Evolutionary conservation across 208 protist species (phyloP), one percentile per base, ranked within the genome.

Genomic region (Strigomonas galati): DNA sequence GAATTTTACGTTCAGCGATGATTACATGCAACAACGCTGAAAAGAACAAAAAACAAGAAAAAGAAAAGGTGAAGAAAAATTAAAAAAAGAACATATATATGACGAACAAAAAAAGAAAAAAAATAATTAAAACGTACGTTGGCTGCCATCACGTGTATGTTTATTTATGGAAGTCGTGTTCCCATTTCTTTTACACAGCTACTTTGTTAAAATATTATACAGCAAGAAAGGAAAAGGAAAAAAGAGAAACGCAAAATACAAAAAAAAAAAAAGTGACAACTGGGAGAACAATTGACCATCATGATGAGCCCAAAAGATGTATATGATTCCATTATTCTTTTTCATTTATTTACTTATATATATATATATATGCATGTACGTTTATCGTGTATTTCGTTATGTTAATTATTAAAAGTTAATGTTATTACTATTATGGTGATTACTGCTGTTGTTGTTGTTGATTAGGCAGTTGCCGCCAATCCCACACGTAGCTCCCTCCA

Each of bases 41-140:
- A 14, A 44, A 44, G 14, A 44, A 14, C 14, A 6, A 44, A 44
- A 44, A 14, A 44, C 37, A 6, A 44, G 14, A 44, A 17, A 44
- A 44, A 44, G 14, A 44, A 6, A 44, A 44, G 14, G 37, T 14
- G 37, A 44, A 17, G 37, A 44, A 44, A 14, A 44, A 17, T 44
- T 44, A 44, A 44, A 44, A 44, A 6, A 44, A 44, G 14, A 44
- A 17, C 37, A 6, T 44, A 14, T 17, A 51, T 5, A n/a, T 2
- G 44, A n/a, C n/a, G n/a, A 51, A 51, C 10, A 51, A 51, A 51
- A 51, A 51, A 51, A 24, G 44, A 51, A n/a, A 51, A 51, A 14
- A 5, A 21, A 21, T 3, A 51, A n/a, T 51, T 51, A 51, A 51
- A 40, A 40, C 35, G 35, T 40, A n/a, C 35, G 35, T 40, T 40